phyloP scores from a whole-genome alignment of 1,139 yeast genomes.

The Yamadazyma membranifaciens region DNA sequence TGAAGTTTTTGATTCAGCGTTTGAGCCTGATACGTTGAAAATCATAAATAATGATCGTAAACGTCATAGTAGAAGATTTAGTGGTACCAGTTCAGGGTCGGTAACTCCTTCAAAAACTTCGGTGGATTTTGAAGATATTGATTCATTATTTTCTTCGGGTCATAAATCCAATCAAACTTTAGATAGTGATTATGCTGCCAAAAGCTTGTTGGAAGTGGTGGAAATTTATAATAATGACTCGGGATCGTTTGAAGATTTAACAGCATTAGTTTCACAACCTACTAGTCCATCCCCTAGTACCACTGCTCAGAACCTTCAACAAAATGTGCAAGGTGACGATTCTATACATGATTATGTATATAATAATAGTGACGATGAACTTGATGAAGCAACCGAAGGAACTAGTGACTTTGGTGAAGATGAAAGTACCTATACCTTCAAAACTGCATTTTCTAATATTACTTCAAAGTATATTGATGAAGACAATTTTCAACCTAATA shows the following conservation, averaged over 20 bases:
- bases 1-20: neutral
- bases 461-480: constrained; percentile 11
- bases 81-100: neutral
- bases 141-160: constrained; percentile 23
- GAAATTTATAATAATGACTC: constrained; percentile 11
- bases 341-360: neutral
- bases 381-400: neutral
- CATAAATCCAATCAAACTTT: constrained; percentile 3
- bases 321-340: neutral
- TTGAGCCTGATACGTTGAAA: constrained; percentile 5
- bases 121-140: constrained; percentile 15
- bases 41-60: neutral
- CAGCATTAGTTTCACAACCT: neutral
- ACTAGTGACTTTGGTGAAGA: neutral
- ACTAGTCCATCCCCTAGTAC: too few species aligned
- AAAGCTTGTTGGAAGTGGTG: constrained; percentile 15
- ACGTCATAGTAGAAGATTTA: constrained; percentile 1
- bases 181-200: constrained; percentile 9
- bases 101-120: constrained; percentile 1
- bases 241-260: neutral
- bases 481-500: neutral
- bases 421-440: constrained; percentile 4
- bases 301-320: too few species aligned
- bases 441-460: constrained; percentile 8
- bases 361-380: constrained; percentile 5